Evolutionary conservation across 1,284 basidiomycete species (phyloP).

Genomic region (Austroboletus niveus): DNA sequence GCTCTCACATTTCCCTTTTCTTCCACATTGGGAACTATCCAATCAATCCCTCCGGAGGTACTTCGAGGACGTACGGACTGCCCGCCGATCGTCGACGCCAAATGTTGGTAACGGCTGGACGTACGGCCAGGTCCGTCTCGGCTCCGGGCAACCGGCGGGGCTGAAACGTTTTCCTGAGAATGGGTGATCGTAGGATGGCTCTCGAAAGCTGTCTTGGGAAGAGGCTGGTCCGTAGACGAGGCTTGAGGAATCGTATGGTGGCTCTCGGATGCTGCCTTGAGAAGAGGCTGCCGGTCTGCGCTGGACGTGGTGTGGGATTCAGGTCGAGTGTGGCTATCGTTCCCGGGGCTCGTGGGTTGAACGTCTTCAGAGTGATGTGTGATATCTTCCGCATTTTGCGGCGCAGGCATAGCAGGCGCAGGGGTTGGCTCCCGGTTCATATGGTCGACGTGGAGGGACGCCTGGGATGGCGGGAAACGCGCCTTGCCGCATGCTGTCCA

Average conservation of each 20-base stretch:
- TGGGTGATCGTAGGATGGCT: background rate
- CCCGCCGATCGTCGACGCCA: background rate
- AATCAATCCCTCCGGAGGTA: slow-evolving; percentile 21
- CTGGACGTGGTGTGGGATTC: slow-evolving; percentile 9
- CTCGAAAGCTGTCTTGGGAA: slow-evolving; percentile 6
- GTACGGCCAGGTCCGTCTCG: slow-evolving; percentile 16
- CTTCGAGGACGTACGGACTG: background rate
- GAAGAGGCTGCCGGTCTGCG: slow-evolving; percentile 4
- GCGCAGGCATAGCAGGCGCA: background rate
- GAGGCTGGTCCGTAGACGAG: too few species aligned
- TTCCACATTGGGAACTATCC: slow-evolving; percentile 25
- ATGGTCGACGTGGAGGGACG: background rate
- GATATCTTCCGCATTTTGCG: background rate
- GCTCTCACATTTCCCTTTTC: slow-evolving; percentile 19
- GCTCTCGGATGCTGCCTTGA: slow-evolving; percentile 7
- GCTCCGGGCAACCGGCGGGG: slow-evolving; percentile 3
- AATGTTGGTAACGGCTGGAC: slow-evolving; percentile 8
- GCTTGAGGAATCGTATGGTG: background rate
- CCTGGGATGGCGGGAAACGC: too few species aligned
- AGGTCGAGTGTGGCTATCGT: background rate
- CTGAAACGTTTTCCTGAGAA: slow-evolving; percentile 1
- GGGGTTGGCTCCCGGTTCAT: slow-evolving; percentile 17
- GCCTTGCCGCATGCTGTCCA: too few species aligned
- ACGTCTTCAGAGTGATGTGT: slow-evolving; percentile 2
- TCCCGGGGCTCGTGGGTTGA: background rate